phyloP scores from a whole-genome alignment of 768 basidiomycete genomes.

The Tulasnella sp. region DNA sequence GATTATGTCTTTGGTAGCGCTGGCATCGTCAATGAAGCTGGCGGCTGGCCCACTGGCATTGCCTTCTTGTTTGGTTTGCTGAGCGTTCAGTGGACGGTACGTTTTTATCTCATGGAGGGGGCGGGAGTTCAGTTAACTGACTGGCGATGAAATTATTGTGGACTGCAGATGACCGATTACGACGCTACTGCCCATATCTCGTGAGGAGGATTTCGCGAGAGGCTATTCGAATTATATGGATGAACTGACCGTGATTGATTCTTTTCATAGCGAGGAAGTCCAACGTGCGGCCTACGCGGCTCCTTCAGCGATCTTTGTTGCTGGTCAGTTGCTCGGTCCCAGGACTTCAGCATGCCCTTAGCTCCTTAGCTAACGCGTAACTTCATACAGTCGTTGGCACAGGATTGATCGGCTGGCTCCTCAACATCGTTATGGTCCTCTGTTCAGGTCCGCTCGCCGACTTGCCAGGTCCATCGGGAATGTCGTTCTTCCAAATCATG shows the following conservation, averaged over 20 bases:
- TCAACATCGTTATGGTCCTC: slow-evolving; percentile 82
- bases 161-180: slow-evolving; percentile 48
- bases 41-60: slow-evolving; percentile 70
- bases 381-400: slow-evolving; percentile 58
- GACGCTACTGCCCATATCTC: slow-evolving; percentile 59
- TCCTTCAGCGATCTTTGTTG: slow-evolving; percentile 59
- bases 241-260: not conserved
- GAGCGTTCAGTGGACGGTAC: slow-evolving; percentile 82
- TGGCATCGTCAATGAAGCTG: slow-evolving; percentile 74
- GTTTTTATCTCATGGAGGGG: slow-evolving; percentile 38
- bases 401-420: slow-evolving; percentile 74
- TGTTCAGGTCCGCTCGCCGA: slow-evolving; percentile 70
- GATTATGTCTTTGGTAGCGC: slow-evolving; percentile 73
- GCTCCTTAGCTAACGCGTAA: not conserved
- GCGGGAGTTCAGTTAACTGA: slow-evolving; percentile 43
- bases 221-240: not conserved
- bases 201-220: slow-evolving; percentile 44
- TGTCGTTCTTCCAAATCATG: slow-evolving; percentile 66
- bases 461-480: slow-evolving; percentile 65
- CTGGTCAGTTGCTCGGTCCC: slow-evolving; percentile 36
- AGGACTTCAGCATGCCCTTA: not conserved
- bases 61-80: slow-evolving; percentile 81
- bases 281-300: slow-evolving; percentile 72
- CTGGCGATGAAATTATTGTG: not conserved
- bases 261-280: slow-evolving; percentile 57